Evolutionary conservation across 2,329 filamentous ascomycete genomes (phyloP), one percentile per base, ranked within the genome.

Genomic region (Coniochaeta hoffmannii): DNA sequence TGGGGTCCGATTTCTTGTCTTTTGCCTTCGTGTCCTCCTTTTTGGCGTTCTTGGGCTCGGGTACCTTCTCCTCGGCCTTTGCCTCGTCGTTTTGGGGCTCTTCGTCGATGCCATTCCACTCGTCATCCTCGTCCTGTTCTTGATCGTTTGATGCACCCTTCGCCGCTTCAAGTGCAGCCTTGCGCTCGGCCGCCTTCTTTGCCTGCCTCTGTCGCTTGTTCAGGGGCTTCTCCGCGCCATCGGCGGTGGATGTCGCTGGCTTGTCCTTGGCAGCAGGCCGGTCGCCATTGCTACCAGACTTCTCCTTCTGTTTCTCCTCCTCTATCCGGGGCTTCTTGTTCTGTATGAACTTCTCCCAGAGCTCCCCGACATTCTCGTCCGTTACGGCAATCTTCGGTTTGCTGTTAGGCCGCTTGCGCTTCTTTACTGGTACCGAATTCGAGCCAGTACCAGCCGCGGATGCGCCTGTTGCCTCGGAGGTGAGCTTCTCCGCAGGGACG

Each of bases 331-430:
- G 49, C 28, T 51, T 72, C 64, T 83, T 86, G 7, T 85, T 85
- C 65, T 93, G 89, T 62, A 96, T 88, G 58, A 94, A 82, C 57
- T 82, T 81, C 64, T 88, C 88, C 79, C 89, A 96, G 61, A 96
- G 76, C 60, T 89, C 84, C 55, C 83, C 85, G 26, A 96, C 79
- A 69, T 95, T 94, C 2, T 79, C 79, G 8, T 79, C 71, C 19
- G 83, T 90, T 59, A 92, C 83, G 57, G 74, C 73, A 51, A 72
- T 64, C 64, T 59, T 50, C 56, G 62, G 34, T n/a, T 60, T 54
- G 35, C 63, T 58, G 57, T 65, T 62, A 56, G 65, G 56, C 60
- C 76, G 75, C 74, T 85, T 85, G 60, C 83, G 79, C 71, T 85
- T 83, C 66, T 79, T 85, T 66, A 57, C 73, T 60, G 59, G 69